Conservation (phyloP, 306 rosid species). For the Phaseolus lunatus region DNA sequence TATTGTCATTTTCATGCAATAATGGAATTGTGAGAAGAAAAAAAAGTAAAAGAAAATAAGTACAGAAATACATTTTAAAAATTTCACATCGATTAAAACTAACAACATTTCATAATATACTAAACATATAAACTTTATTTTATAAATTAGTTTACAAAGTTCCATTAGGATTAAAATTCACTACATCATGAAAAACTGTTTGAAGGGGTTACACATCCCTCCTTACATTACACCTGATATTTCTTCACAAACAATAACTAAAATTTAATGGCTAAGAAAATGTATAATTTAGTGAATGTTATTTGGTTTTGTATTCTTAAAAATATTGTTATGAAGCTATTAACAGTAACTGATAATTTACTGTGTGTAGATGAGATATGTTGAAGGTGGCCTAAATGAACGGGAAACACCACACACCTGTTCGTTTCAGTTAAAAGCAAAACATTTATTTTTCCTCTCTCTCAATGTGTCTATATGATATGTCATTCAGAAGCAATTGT, state of each 20-base stretch:
- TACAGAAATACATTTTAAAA: too few relatives aligned
- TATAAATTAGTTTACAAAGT: too few relatives aligned
- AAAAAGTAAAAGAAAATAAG: conserved; percentile 12
- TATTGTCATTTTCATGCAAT: neutral
- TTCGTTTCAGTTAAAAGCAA: conserved; percentile 8
- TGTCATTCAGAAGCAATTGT: conserved; percentile 28
- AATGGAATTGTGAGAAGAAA: conserved; percentile 23
- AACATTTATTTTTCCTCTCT: neutral
- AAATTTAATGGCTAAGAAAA: conserved; percentile 15
- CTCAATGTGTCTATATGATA: conserved; percentile 7
- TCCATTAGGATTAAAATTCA: too few relatives aligned
- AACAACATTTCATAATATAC: too few relatives aligned
- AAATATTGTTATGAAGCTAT: conserved; percentile 4
- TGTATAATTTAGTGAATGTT: neutral
- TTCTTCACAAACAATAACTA: neutral
- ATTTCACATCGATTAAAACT: too few relatives aligned
- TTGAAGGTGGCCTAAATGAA: conserved; percentile 3
- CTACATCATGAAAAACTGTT: neutral
- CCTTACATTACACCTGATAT: conserved; percentile 4
- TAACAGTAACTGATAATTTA: neutral
- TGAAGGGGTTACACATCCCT: neutral
- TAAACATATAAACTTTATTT: too few relatives aligned
- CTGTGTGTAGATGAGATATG: neutral
- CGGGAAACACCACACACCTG: neutral
- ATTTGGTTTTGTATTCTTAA: neutral